Conservation (phyloP, 129 eudicot species). For the Pittosporum tobira region DNA sequence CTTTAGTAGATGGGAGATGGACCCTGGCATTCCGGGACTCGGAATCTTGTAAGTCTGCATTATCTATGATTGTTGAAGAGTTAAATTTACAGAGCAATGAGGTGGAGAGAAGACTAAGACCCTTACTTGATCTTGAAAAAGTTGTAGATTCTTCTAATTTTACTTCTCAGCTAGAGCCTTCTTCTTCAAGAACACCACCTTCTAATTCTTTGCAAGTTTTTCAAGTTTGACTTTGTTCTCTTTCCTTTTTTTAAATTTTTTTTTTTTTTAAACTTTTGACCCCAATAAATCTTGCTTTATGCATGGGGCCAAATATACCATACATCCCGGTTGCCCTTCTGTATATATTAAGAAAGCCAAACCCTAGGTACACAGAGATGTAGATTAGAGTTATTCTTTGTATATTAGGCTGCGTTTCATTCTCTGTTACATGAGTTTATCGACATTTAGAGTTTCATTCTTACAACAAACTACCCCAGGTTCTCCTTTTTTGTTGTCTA, state of each 20-base stretch:
- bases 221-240: not conserved
- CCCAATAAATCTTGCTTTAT: constrained; percentile 5
- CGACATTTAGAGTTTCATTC: not conserved
- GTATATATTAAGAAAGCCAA: constrained; percentile 17
- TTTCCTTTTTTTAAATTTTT: not conserved
- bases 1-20: constrained; percentile 96
- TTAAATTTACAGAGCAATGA: constrained; percentile 35
- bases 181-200: constrained; percentile 15
- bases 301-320: constrained; percentile 11
- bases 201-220: constrained; percentile 15
- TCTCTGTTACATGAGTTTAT: not conserved
- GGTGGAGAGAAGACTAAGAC: constrained; percentile 64
- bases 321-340: constrained; percentile 15
- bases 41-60: constrained; percentile 59
- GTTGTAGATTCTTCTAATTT: constrained; percentile 9
- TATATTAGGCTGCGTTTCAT: constrained; percentile 16
- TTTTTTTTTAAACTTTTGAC: not conserved
- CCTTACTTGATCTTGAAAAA: constrained; percentile 36
- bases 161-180: constrained; percentile 10
- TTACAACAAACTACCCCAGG: no score
- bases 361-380: constrained; percentile 18
- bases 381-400: constrained; percentile 29
- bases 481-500: no score
- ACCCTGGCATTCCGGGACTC: constrained; percentile 85
- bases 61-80: constrained; percentile 68